Percentiles rank a stretch among this genome's conserved stretches.
These are phyloP conservation scores for Planoprotostelium fungivorum DNA, from an alignment of 78 protist species.

Conservation along the genomic window DNA sequence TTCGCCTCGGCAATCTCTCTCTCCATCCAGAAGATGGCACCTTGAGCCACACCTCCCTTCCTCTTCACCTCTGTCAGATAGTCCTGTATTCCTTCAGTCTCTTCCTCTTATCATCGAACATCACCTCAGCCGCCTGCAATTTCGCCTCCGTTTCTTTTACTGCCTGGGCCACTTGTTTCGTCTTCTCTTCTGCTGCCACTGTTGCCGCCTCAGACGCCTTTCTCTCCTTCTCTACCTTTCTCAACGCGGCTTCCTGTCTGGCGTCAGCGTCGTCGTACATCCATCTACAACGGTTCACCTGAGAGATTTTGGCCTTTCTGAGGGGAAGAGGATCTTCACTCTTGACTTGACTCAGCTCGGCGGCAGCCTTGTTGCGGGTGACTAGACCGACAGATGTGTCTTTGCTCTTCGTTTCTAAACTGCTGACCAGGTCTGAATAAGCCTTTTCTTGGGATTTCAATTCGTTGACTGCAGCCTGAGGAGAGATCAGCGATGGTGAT, in stretches of 20 bases:
- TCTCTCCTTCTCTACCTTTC: slow-evolving; percentile 2
- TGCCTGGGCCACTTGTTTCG: too few species aligned
- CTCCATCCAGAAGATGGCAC: not conserved
- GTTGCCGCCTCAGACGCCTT: not conserved
- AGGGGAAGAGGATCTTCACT: slow-evolving; percentile 23
- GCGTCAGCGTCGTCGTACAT: not conserved
- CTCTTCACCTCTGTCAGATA: not conserved
- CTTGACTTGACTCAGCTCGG: slow-evolving; percentile 18
- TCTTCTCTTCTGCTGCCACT: not conserved
- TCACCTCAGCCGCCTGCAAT: not conserved
- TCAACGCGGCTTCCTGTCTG: not conserved
- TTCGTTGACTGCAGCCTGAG: slow-evolving; percentile 8
- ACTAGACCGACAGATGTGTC: slow-evolving; percentile 14
- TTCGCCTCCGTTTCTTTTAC: not conserved
- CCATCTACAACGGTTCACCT: too few species aligned
- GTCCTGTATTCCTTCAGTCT: too few species aligned
- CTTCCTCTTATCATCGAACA: not conserved
- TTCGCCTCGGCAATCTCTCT: not conserved
- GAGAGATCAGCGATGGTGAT: not conserved
- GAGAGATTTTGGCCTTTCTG: slow-evolving; percentile 19
- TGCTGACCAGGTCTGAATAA: not conserved
- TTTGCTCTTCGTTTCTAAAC: not conserved
- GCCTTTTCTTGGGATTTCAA: slow-evolving; percentile 8
- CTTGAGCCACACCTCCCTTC: not conserved
- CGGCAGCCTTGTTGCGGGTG: slow-evolving; percentile 17